Evolutionary conservation across 176 grass and related monocot species (phyloP).

Genomic region (Oryza coarctata): DNA sequence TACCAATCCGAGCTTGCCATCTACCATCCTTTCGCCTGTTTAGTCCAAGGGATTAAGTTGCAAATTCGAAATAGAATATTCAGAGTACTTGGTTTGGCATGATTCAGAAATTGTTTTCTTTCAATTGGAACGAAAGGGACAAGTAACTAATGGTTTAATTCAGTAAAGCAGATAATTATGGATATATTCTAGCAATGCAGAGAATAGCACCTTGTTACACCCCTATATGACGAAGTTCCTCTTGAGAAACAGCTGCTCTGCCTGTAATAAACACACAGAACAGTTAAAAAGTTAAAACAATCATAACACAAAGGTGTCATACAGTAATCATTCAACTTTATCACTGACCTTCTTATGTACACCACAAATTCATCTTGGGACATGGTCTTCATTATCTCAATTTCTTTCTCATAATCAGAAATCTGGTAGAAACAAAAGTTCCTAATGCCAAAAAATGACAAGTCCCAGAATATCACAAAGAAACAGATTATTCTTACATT

Average conservation of each 20-base stretch:
- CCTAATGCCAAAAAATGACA: conserved; percentile 25
- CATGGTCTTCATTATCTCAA: conserved; percentile 85
- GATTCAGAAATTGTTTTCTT: neutral
- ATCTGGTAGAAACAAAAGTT: conserved; percentile 39
- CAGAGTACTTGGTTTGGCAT: neutral
- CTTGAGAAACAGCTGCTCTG: conserved; percentile 98
- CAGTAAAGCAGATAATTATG: neutral
- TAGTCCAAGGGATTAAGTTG: conserved; percentile 23
- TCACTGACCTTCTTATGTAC: conserved; percentile 75
- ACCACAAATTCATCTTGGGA: conserved; percentile 90
- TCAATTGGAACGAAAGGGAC: neutral
- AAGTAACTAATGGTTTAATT: neutral
- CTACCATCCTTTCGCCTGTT: conserved; percentile 91
- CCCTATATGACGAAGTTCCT: conserved; percentile 84
- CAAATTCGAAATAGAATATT: conserved; percentile 25
- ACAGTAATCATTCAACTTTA: conserved; percentile 6
- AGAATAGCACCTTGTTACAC: conserved; percentile 80
- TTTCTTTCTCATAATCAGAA: conserved; percentile 82
- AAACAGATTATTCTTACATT: conserved; percentile 49
- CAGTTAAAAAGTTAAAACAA: neutral
- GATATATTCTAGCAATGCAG: conserved; percentile 14
- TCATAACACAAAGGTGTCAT: conserved; percentile 2
- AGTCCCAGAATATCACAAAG: conserved; percentile 9
- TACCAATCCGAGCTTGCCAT: conserved; percentile 94
- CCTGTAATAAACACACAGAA: conserved; percentile 45